These are phyloP conservation scores for Penicillium argentinense DNA, from an alignment of 495 filamentous ascomycete species.

Conservation along the genomic window DNA sequence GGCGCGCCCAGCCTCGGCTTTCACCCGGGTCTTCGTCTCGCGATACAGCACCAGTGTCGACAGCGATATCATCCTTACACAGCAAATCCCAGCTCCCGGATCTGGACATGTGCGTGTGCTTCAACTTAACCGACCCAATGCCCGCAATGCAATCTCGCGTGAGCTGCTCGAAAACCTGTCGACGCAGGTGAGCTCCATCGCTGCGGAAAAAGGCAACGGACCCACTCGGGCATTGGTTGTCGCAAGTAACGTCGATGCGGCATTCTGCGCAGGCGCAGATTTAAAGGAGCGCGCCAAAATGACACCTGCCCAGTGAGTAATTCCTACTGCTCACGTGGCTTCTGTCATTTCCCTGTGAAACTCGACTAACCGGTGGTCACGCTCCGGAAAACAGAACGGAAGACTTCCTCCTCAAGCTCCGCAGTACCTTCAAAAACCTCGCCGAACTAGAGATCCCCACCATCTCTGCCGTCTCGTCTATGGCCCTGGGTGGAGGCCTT, in stretches of 20 bases:
- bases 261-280: conserved; percentile 94
- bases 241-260: conserved; percentile 71
- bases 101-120: conserved; percentile 84
- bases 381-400: conserved; percentile 53
- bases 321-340: not conserved
- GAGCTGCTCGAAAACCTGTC: conserved; percentile 69
- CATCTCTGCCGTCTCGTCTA: conserved; percentile 75
- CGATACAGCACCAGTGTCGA: conserved; percentile 37
- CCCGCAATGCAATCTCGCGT: conserved; percentile 86
- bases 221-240: conserved; percentile 76
- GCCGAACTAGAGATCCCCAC: conserved; percentile 79
- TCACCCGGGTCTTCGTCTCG: conserved; percentile 32
- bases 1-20: conserved; percentile 18
- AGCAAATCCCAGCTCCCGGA: conserved; percentile 73
- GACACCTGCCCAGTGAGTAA: conserved; percentile 62
- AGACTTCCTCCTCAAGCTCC: conserved; percentile 73
- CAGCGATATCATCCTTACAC: conserved; percentile 62
- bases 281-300: conserved; percentile 83
- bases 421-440: conserved; percentile 67
- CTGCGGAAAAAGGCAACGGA: conserved; percentile 62
- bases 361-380: conserved; percentile 7
- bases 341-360: not conserved
- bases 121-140: conserved; percentile 77
- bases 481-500: conserved; percentile 87
- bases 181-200: conserved; percentile 66